A percentile compares a stretch with the other conserved stretches of the same genome.
Evolutionary conservation across 2,329 filamentous ascomycete genomes (phyloP).

Genomic region (Penicillium sp.): DNA sequence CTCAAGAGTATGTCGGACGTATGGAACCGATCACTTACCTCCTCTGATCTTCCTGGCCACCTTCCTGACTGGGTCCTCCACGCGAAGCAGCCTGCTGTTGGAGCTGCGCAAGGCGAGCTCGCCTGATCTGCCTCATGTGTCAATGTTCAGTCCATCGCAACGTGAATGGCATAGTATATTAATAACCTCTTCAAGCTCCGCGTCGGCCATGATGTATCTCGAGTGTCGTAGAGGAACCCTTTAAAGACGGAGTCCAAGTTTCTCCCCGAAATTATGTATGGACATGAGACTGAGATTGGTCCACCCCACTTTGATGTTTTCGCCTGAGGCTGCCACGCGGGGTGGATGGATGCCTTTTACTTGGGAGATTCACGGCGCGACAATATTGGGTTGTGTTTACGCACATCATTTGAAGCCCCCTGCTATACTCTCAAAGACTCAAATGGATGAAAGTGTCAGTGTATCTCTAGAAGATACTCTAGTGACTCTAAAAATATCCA

Average conservation of each 20-base stretch:
- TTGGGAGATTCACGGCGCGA: no score
- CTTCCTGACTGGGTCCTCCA: constrained; percentile 45
- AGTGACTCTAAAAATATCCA: no score
- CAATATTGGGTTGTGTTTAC: no score
- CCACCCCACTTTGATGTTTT: constrained; percentile 16
- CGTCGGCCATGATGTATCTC: constrained; percentile 53
- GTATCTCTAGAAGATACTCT: no score
- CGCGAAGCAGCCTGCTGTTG: constrained; percentile 62
- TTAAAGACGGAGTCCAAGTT: constrained; percentile 1
- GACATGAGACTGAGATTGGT: constrained; percentile 8
- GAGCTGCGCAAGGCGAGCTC: constrained; percentile 87
- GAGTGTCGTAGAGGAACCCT: neutral
- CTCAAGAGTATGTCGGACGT: no score
- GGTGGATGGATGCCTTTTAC: neutral
- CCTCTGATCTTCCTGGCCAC: constrained; percentile 57
- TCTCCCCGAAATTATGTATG: neutral
- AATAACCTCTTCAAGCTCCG: constrained; percentile 58
- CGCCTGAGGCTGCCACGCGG: constrained; percentile 19
- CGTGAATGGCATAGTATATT: neutral
- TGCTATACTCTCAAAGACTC: no score
- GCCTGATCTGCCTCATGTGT: constrained; percentile 61
- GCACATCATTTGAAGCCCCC: no score
- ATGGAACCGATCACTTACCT: constrained; percentile 45
- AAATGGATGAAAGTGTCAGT: no score
- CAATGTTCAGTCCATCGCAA: constrained; percentile 4